A percentile compares a stretch with the other conserved stretches of the same genome.
Evolutionary conservation across 305 asterid genomes (phyloP).

Genomic region (Fraxinus floribunda): DNA sequence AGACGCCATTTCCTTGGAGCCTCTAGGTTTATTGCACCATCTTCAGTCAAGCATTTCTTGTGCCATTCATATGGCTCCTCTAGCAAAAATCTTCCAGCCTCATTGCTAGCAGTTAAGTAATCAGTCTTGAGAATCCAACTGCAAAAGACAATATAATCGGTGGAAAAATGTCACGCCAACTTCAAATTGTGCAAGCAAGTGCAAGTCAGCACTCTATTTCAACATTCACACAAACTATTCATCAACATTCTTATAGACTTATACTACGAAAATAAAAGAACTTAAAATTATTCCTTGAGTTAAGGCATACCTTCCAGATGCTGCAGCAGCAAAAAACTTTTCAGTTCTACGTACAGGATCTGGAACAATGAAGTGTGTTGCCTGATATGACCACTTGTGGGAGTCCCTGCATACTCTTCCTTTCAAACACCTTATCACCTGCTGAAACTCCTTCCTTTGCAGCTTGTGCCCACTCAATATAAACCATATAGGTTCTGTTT

Average conservation of each 20-base stretch:
- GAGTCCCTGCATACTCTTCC: constrained; percentile 83
- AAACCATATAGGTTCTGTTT: constrained; percentile 55
- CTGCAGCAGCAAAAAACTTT: constrained; percentile 90
- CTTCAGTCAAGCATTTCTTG: constrained; percentile 75
- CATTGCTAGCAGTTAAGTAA: constrained; percentile 69
- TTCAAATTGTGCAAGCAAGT: not conserved
- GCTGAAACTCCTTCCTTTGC: constrained; percentile 84
- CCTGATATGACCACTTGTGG: constrained; percentile 93
- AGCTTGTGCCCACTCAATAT: constrained; percentile 76
- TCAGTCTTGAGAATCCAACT: constrained; percentile 95
- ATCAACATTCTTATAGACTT: not conserved
- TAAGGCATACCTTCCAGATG: constrained; percentile 78
- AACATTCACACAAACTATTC: not conserved
- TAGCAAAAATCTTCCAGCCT: constrained; percentile 61
- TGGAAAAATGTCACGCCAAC: not conserved
- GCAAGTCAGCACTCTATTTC: not conserved
- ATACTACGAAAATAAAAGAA: not conserved
- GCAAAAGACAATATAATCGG: constrained; percentile 23
- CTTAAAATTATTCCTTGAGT: not conserved
- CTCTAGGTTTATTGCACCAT: constrained; percentile 82
- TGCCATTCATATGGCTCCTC: constrained; percentile 92
- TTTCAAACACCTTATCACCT: constrained; percentile 60
- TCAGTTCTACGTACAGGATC: constrained; percentile 87
- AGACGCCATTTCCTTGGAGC: constrained; percentile 97
- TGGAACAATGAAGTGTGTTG: constrained; percentile 86